These are phyloP conservation scores for Pelargonium cotyledonis DNA, from an alignment of 441 rosid genomes.

Conservation along the genomic window DNA sequence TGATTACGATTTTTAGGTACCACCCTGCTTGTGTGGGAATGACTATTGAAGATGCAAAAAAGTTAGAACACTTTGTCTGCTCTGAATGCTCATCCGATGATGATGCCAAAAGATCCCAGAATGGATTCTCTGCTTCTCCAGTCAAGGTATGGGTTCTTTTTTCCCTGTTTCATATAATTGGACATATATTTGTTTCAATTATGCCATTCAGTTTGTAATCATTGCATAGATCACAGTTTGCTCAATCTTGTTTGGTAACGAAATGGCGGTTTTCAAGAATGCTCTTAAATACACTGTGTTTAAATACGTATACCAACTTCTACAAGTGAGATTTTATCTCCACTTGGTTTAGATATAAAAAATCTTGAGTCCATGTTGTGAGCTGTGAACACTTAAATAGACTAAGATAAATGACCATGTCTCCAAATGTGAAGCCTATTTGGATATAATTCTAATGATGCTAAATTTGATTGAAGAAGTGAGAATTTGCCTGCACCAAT, in stretches of 20 bases:
- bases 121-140: constrained; percentile 41
- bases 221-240: neutral
- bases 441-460: neutral
- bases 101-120: constrained; percentile 35
- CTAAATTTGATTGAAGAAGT: constrained; percentile 1
- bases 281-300: neutral
- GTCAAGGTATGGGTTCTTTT: constrained; percentile 31
- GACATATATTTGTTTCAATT: neutral
- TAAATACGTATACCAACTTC: neutral
- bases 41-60: constrained; percentile 55
- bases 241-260: neutral
- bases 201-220: neutral
- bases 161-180: constrained; percentile 11
- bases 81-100: constrained; percentile 48
- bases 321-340: neutral
- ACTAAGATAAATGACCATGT: neutral
- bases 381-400: neutral
- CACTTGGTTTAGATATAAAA: neutral
- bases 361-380: neutral
- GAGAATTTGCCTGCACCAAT: neutral
- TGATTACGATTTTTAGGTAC: constrained; percentile 33
- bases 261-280: neutral
- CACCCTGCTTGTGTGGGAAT: constrained; percentile 61
- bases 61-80: constrained; percentile 50
- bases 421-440: neutral